Conservation (phyloP, 192 early-diverging fungal genomes). For the Umbelopsis sp. region DNA sequence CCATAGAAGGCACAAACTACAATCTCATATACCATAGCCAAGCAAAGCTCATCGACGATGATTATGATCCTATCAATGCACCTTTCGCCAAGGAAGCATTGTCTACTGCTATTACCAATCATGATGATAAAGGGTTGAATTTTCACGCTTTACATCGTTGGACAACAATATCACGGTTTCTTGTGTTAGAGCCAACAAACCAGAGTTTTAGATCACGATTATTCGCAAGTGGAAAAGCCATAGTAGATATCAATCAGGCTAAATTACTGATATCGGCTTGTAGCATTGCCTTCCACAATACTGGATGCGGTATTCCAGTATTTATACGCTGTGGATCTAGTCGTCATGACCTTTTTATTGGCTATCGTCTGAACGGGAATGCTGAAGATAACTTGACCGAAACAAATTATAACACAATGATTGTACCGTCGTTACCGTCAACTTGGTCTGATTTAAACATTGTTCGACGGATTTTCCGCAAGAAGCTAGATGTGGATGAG, state of each 20-base stretch:
- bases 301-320: constrained; percentile 50
- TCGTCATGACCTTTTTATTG: constrained; percentile 20
- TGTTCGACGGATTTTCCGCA: constrained; percentile 41
- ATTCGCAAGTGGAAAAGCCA: constrained; percentile 41
- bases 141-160: constrained; percentile 70
- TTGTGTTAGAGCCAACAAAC: constrained; percentile 47
- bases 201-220: constrained; percentile 27
- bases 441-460: constrained; percentile 41
- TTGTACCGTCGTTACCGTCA: constrained; percentile 35
- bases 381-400: constrained; percentile 29
- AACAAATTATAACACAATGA: constrained; percentile 44
- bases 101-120: background rate
- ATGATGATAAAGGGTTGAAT: background rate
- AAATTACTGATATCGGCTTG: constrained; percentile 68
- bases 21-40: constrained; percentile 39
- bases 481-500: constrained; percentile 40
- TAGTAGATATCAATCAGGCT: constrained; percentile 61
- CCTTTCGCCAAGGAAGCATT: constrained; percentile 3
- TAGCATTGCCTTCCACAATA: constrained; percentile 69
- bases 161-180: constrained; percentile 59
- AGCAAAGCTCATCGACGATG: background rate
- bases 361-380: constrained; percentile 28
- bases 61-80: constrained; percentile 19
- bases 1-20: constrained; percentile 28
- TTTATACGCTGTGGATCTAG: constrained; percentile 30